Conservation (phyloP, 768 basidiomycete species). For the Boletellus emodensis region DNA sequence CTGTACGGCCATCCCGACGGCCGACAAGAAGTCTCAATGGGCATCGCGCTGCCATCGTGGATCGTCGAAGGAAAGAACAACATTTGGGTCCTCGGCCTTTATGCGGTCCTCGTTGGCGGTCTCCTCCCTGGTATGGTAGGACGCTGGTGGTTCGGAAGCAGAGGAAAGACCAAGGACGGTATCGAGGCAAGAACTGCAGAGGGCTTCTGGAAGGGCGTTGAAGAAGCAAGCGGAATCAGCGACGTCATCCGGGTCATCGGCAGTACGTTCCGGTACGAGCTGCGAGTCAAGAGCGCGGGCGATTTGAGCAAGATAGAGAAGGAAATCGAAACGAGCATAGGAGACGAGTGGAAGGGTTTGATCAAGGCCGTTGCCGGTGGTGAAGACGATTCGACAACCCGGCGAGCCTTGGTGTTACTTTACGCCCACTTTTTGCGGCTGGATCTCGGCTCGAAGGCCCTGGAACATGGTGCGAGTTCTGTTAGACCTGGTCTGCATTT, state of each 20-base stretch:
- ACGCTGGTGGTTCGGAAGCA: slow-evolving; percentile 96
- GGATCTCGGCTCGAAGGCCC: slow-evolving; percentile 44
- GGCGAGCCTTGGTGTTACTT: slow-evolving; percentile 63
- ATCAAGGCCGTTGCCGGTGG: slow-evolving; percentile 38
- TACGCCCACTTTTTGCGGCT: slow-evolving; percentile 82
- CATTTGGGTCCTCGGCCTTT: slow-evolving; percentile 83
- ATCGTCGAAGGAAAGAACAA: slow-evolving; percentile 90
- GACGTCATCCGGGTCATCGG: slow-evolving; percentile 72
- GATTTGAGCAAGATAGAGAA: slow-evolving; percentile 51
- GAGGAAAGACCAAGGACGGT: slow-evolving; percentile 89
- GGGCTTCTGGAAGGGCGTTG: slow-evolving; percentile 81
- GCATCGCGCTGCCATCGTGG: slow-evolving; percentile 93
- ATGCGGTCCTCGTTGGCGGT: slow-evolving; percentile 85
- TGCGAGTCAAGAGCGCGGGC: slow-evolving; percentile 28
- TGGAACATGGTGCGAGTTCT: slow-evolving; percentile 59
- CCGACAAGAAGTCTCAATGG: slow-evolving; percentile 89
- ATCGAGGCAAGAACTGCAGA: slow-evolving; percentile 78
- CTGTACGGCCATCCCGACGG: slow-evolving; percentile 95
- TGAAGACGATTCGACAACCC: slow-evolving; percentile 36
- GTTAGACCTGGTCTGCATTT: background rate
- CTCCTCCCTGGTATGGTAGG: slow-evolving; percentile 85
- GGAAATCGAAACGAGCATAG: slow-evolving; percentile 45
- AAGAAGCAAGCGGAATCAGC: slow-evolving; percentile 70
- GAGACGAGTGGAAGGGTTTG: slow-evolving; percentile 53
- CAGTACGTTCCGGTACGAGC: slow-evolving; percentile 61